Conservation (phyloP, 139 green algal species). For the Micractinium sp. region DNA sequence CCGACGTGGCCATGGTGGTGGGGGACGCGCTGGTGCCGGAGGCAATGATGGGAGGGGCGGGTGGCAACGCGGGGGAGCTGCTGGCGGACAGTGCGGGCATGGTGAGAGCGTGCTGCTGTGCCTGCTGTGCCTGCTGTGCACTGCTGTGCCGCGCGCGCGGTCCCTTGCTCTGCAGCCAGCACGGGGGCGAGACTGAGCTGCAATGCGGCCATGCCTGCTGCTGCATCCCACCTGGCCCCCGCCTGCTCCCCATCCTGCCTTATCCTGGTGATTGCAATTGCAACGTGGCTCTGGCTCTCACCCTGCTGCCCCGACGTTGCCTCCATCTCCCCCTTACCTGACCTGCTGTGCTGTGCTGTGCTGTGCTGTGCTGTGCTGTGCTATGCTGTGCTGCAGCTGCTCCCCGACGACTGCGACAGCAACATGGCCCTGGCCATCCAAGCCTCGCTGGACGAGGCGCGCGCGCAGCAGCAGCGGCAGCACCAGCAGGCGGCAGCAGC, state of each 20-base stretch:
- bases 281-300: neutral
- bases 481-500: neutral
- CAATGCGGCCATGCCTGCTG: neutral
- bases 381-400: neutral
- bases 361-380: neutral
- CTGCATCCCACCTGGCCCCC: neutral
- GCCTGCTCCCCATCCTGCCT: neutral
- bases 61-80: neutral
- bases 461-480: neutral
- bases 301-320: neutral
- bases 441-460: constrained; percentile 13
- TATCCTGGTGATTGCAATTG: neutral
- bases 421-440: constrained; percentile 24
- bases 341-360: neutral
- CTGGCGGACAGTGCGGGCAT: constrained; percentile 7
- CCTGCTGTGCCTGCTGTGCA: neutral
- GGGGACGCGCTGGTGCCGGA: constrained; percentile 11
- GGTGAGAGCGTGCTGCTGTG: neutral
- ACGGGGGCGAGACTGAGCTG: no score
- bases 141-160: neutral
- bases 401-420: constrained; percentile 36
- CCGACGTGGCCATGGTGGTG: constrained; percentile 46
- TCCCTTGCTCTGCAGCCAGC: no score
- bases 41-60: neutral
- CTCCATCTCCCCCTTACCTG: neutral